A percentile compares a stretch with the other conserved stretches of the same genome.
These are phyloP conservation scores for Globisporangium perplexum DNA, from an alignment of 352 stramenopile genomes.

Conservation along the genomic window DNA sequence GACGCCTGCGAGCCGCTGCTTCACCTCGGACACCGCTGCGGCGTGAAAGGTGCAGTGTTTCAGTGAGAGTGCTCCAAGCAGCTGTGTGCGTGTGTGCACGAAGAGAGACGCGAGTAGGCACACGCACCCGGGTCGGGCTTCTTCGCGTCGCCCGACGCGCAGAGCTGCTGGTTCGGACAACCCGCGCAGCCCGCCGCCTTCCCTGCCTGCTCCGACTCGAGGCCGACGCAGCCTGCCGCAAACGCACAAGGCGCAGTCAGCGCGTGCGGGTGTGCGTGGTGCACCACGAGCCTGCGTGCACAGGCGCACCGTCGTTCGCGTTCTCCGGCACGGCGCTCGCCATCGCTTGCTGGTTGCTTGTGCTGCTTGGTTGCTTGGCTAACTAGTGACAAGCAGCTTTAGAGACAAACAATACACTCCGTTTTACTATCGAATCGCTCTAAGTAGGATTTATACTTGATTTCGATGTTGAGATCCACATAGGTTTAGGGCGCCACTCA, in stretches of 20 bases:
- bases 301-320: constrained; percentile 49
- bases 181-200: constrained; percentile 94
- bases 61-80: too few relatives aligned
- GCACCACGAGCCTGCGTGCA: not conserved
- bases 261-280: too few relatives aligned
- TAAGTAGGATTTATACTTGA: too few relatives aligned
- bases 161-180: constrained; percentile 97
- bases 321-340: constrained; percentile 31
- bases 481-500: too few relatives aligned
- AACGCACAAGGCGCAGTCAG: too few relatives aligned
- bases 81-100: constrained; percentile 22
- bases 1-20: constrained; percentile 63
- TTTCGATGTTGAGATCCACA: too few relatives aligned
- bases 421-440: too few relatives aligned
- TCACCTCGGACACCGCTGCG: constrained; percentile 84
- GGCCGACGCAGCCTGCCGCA: constrained; percentile 89
- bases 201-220: constrained; percentile 91
- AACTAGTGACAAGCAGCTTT: too few relatives aligned
- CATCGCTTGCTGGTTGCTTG: not conserved
- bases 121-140: constrained; percentile 73
- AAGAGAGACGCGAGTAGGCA: constrained; percentile 15
- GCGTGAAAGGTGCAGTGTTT: too few relatives aligned
- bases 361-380: too few relatives aligned
- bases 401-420: too few relatives aligned
- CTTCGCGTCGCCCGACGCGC: constrained; percentile 88